phyloP scores from a whole-genome alignment of 1,284 basidiomycete species.

The Pulveroboletus ridleyi region DNA sequence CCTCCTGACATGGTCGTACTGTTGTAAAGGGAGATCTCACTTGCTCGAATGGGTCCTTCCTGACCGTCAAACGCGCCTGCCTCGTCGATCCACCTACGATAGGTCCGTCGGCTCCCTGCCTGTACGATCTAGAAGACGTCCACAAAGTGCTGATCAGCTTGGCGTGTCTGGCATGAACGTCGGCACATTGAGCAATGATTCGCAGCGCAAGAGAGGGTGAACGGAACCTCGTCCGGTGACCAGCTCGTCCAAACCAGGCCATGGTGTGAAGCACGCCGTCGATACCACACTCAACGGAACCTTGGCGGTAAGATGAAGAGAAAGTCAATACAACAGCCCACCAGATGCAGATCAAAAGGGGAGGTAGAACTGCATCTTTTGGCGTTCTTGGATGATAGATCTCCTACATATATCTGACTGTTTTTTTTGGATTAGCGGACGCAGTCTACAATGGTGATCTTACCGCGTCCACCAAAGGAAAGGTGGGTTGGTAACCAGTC shows the following conservation, averaged over 20 bases:
- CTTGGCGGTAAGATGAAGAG: constrained; percentile 48
- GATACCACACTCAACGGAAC: constrained; percentile 45
- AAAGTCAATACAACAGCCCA: neutral
- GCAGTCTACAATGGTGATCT: constrained; percentile 58
- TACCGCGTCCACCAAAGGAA: neutral
- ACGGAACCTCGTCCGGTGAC: too few relatives aligned
- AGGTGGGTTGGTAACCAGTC: too few relatives aligned
- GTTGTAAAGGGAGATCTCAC: too few relatives aligned
- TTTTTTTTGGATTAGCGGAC: constrained; percentile 92
- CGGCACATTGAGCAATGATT: constrained; percentile 71
- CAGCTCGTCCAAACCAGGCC: too few relatives aligned
- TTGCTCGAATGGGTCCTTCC: too few relatives aligned
- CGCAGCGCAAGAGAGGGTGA: constrained; percentile 63
- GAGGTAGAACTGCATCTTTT: constrained; percentile 61
- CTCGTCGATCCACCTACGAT: constrained; percentile 37
- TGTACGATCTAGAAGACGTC: constrained; percentile 81
- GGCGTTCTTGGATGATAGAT: constrained; percentile 88
- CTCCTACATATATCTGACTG: constrained; percentile 86
- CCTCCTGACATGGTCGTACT: too few relatives aligned
- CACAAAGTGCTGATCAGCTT: constrained; percentile 54
- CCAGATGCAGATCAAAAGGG: neutral
- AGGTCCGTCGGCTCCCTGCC: constrained; percentile 60
- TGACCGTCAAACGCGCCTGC: too few relatives aligned
- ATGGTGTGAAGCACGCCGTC: too few relatives aligned
- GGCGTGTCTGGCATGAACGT: constrained; percentile 7